Conservation (phyloP, 768 basidiomycete genomes). For the Collybia nuda region DNA sequence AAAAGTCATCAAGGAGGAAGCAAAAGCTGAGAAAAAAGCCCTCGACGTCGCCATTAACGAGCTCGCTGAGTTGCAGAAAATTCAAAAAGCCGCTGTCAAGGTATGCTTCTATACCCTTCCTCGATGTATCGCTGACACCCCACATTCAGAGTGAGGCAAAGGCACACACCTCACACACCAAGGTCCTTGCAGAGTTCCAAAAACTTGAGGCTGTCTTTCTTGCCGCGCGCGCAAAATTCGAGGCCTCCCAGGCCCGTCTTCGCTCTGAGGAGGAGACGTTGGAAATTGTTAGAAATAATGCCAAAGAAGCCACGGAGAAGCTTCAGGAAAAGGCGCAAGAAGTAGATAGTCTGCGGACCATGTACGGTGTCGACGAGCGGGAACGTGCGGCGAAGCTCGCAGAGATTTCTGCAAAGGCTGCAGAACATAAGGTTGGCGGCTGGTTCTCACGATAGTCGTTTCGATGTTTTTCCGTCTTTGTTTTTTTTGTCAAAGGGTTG, state of each 20-base stretch:
- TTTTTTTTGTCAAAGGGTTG: not conserved
- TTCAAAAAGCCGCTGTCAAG: constrained; percentile 69
- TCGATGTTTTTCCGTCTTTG: too few relatives aligned
- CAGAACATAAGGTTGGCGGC: not conserved
- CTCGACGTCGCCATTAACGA: constrained; percentile 61
- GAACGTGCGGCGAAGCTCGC: constrained; percentile 55
- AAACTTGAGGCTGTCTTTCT: constrained; percentile 62
- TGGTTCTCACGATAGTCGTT: not conserved
- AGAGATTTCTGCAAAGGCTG: constrained; percentile 23
- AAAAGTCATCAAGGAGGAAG: constrained; percentile 71
- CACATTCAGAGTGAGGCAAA: constrained; percentile 53
- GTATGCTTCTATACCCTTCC: constrained; percentile 24
- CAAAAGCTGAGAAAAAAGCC: constrained; percentile 63
- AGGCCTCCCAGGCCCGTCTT: constrained; percentile 49
- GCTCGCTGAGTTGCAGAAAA: constrained; percentile 62
- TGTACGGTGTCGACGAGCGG: constrained; percentile 71
- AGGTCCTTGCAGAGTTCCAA: constrained; percentile 55
- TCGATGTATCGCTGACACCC: not conserved
- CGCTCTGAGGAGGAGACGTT: constrained; percentile 46
- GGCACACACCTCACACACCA: constrained; percentile 52
- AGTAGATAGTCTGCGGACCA: constrained; percentile 62
- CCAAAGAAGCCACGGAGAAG: constrained; percentile 56
- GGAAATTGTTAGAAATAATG: constrained; percentile 50
- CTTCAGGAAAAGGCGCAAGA: constrained; percentile 74
- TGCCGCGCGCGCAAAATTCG: constrained; percentile 60